phyloP scores from a whole-genome alignment of 371 early-diverging fungal species.

The Mucor racemosus region DNA sequence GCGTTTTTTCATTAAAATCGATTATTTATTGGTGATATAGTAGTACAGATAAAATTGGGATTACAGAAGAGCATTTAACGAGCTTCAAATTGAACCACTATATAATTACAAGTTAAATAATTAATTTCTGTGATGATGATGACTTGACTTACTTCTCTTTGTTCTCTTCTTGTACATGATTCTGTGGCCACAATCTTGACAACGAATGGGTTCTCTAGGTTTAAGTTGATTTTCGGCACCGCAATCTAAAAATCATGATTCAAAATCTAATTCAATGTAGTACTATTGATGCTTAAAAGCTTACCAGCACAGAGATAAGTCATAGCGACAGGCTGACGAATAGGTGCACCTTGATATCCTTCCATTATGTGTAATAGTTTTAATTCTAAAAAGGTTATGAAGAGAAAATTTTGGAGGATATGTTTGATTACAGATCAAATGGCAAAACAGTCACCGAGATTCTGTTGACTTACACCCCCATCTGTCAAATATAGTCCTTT shows the following conservation, averaged over 20 bases:
- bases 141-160: constrained; percentile 76
- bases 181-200: constrained; percentile 94
- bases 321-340: constrained; percentile 64
- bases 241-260: constrained; percentile 65
- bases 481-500: background rate
- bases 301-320: constrained; percentile 67
- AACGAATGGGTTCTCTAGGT: constrained; percentile 94
- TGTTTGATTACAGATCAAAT: background rate
- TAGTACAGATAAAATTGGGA: background rate
- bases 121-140: background rate
- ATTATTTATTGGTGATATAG: constrained; percentile 3
- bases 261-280: background rate
- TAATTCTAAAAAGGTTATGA: background rate
- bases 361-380: constrained; percentile 32
- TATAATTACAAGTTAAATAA: constrained; percentile 12
- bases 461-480: background rate
- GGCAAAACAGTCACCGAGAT: constrained; percentile 3
- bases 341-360: constrained; percentile 49
- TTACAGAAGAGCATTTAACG: constrained; percentile 57
- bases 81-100: constrained; percentile 89
- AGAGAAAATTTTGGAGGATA: background rate
- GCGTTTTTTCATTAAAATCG: background rate
- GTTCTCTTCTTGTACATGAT: constrained; percentile 98
- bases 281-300: background rate
- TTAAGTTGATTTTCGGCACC: constrained; percentile 90